These are phyloP conservation scores for Cucurbitaria berberidis DNA, from an alignment of 2,329 filamentous ascomycete genomes.

Conservation along the genomic window DNA sequence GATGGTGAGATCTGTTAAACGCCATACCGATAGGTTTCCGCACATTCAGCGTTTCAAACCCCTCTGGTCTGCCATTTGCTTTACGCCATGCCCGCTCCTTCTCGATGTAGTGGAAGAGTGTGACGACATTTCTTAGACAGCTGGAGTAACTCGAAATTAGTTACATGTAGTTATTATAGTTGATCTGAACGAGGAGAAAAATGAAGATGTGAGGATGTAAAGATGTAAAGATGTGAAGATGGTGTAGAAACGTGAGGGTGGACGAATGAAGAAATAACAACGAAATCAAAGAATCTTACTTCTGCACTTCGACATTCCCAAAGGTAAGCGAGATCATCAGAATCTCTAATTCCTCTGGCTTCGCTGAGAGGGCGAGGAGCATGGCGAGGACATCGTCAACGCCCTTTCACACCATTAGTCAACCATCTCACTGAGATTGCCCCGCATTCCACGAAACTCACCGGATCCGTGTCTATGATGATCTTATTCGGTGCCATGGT, in stretches of 20 bases:
- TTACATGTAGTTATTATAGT: background rate
- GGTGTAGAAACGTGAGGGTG: background rate
- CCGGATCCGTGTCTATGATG: conserved; percentile 97
- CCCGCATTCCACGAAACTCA: conserved; percentile 46
- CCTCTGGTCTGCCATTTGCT: conserved; percentile 67
- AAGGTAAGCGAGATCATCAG: conserved; percentile 88
- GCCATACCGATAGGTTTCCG: conserved; percentile 70
- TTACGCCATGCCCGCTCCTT: conserved; percentile 86
- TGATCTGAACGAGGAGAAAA: background rate
- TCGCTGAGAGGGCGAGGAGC: conserved; percentile 81
- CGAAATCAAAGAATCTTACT: conserved; percentile 55
- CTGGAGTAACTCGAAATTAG: conserved; percentile 50
- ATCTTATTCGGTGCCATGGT: conserved; percentile 63
- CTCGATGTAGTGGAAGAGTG: conserved; percentile 89
- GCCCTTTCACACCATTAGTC: conserved; percentile 57
- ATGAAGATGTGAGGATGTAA: no score
- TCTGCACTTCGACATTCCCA: conserved; percentile 88
- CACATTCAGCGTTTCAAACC: conserved; percentile 74
- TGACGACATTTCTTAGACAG: conserved; percentile 86
- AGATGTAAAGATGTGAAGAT: no score
- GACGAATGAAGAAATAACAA: background rate
- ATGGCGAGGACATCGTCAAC: conserved; percentile 92
- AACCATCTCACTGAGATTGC: background rate
- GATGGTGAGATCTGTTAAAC: background rate
- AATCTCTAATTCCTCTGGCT: conserved; percentile 83